Conservation (phyloP, 768 basidiomycete species). For the Serpula lacrymans region DNA sequence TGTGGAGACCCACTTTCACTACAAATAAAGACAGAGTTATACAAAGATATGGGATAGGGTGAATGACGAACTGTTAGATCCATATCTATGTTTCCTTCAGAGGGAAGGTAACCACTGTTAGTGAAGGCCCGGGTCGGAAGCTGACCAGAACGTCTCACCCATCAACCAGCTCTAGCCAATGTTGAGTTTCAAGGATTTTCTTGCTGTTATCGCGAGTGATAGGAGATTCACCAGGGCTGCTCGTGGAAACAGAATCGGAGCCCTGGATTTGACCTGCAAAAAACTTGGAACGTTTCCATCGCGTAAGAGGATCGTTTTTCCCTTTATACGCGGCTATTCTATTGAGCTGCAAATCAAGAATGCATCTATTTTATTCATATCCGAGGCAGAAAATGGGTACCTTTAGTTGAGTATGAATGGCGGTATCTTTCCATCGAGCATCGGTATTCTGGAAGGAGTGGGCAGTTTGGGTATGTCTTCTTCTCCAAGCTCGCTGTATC, state of each 20-base stretch:
- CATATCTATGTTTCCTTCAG: constrained; percentile 57
- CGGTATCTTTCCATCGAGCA: constrained; percentile 32
- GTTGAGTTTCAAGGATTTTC: constrained; percentile 56
- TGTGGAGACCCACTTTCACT: constrained; percentile 39
- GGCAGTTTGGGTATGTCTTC: constrained; percentile 15
- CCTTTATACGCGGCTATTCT: constrained; percentile 41
- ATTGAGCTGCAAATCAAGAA: constrained; percentile 27
- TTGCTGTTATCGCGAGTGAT: constrained; percentile 13
- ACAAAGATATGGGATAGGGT: background rate
- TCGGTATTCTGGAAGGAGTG: constrained; percentile 7
- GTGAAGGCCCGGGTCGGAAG: background rate
- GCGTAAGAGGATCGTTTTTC: constrained; percentile 40
- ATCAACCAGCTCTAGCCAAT: constrained; percentile 64
- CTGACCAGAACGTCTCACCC: constrained; percentile 38
- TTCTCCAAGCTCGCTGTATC: constrained; percentile 41
- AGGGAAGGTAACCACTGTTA: constrained; percentile 2
- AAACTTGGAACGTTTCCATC: constrained; percentile 48
- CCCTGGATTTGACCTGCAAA: constrained; percentile 41
- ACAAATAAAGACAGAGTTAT: constrained; percentile 1
- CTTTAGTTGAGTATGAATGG: constrained; percentile 32
- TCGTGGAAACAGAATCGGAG: constrained; percentile 29
- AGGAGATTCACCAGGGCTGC: too few species aligned
- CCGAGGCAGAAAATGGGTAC: constrained; percentile 18
- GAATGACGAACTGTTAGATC: constrained; percentile 46
- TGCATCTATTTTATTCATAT: background rate